Evolutionary conservation across 345 rosid species (phyloP).

Genomic region (Linum tenue): DNA sequence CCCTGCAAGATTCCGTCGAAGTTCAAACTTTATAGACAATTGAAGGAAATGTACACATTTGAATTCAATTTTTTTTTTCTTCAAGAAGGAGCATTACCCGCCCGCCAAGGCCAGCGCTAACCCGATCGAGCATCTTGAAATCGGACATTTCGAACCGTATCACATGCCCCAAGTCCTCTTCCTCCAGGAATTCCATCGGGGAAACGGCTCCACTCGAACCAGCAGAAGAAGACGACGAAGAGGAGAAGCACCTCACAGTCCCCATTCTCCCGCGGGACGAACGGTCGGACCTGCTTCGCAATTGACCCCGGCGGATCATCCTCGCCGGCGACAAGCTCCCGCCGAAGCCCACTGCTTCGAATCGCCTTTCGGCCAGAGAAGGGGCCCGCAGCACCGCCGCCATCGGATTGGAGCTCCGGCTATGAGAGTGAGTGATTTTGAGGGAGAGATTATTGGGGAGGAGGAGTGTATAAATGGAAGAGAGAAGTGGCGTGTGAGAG

Average conservation of each 20-base stretch:
- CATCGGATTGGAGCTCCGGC: conserved; percentile 12
- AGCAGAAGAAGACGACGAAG: neutral
- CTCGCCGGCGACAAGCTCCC: conserved; percentile 28
- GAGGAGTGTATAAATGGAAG: conserved; percentile 25
- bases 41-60: too few relatives aligned
- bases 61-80: too few relatives aligned
- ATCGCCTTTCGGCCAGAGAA: conserved; percentile 11
- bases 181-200: conserved; percentile 35
- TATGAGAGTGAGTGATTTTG: neutral
- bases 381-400: conserved; percentile 29
- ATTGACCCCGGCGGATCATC: conserved; percentile 16
- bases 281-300: conserved; percentile 8
- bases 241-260: conserved; percentile 33
- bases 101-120: conserved; percentile 81
- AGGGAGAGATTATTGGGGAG: neutral
- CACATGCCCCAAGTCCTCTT: conserved; percentile 45
- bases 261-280: conserved; percentile 15
- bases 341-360: conserved; percentile 22
- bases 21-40: conserved; percentile 4
- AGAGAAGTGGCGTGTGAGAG: conserved; percentile 35
- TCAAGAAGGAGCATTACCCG: conserved; percentile 34
- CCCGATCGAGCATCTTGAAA: conserved; percentile 64
- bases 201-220: conserved; percentile 22
- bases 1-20: conserved; percentile 30
- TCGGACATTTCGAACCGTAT: conserved; percentile 69